Evolutionary conservation across 441 rosid species (phyloP), one percentile per base, ranked within the genome.

Genomic region (Omphalea diandra): DNA sequence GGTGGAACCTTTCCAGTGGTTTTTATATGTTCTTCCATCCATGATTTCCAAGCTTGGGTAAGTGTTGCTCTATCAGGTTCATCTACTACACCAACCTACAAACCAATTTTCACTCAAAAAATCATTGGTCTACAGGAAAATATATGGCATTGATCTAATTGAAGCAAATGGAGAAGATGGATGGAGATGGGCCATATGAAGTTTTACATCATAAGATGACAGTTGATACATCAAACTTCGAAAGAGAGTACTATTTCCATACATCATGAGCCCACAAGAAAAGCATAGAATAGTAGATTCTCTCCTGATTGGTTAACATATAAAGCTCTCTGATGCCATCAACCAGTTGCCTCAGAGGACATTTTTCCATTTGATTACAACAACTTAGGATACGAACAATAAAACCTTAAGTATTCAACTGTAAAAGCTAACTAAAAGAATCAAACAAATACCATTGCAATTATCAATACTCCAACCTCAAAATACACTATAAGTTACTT

Each of bases 1-100:
- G 95, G 90, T 0, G 92, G 98, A 41, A 94, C 87, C 76, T 88
- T 90, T 69, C 97, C 97, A 0, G 87, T 83, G 36, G 80, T 73
- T 80, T 87, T 81, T 69, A 94, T 85, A 72, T 89, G 86, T 73
- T 93, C 97, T 82, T 93, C 97, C 84, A 89, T 93, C 95, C 98
- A 93, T 67, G 96, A 88, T 75, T 94, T 94, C 96, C 97, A 91
- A 12, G 92, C 90, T 83, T 86, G 82, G 14, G 92, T 94, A 43
- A 90, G 76, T 65, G 85, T 73, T 3, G 81, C 56, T 75, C 87
- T 89, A 49, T 90, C 95, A 2, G 92, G 85, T 62, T 88, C 88
- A 47, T 77, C 89, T 65, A 93, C 94, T 22, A 89, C 78, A 14
- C 86, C 92, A 69, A 88, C 83, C 95, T 87, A 79, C 75, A 78